Conservation (phyloP, 2,329 filamentous ascomycete species). For the Penicillium expansum region DNA sequence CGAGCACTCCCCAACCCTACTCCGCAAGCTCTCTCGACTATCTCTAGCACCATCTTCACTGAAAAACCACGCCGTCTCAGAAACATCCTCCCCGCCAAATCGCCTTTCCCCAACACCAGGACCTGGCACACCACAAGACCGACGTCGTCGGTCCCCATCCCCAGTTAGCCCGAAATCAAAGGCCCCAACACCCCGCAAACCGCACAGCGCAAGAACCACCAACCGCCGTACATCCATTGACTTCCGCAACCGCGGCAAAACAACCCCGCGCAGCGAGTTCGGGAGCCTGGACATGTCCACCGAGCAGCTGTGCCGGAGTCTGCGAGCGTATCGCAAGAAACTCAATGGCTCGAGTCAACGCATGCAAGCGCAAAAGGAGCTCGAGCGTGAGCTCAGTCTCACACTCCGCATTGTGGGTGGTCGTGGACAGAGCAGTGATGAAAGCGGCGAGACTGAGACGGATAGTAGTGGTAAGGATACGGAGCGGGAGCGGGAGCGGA, state of each 20-base stretch:
- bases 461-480: constrained; percentile 42
- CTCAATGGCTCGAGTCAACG: constrained; percentile 50
- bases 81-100: constrained; percentile 33
- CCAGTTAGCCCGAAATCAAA: constrained; percentile 38
- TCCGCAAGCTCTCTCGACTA: constrained; percentile 56
- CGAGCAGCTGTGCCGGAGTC: constrained; percentile 56
- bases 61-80: constrained; percentile 32
- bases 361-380: constrained; percentile 52
- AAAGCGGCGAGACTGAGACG: constrained; percentile 36
- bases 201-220: constrained; percentile 28
- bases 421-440: constrained; percentile 30
- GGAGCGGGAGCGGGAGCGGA: constrained; percentile 33
- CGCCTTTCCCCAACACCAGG: constrained; percentile 33
- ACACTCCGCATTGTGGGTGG: constrained; percentile 37
- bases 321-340: constrained; percentile 60
- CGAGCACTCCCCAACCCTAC: constrained; percentile 49
- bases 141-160: constrained; percentile 38
- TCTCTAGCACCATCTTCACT: constrained; percentile 42
- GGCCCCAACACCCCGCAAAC: constrained; percentile 27
- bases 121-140: constrained; percentile 26
- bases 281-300: constrained; percentile 53
- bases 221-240: constrained; percentile 51
- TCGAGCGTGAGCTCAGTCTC: constrained; percentile 56
- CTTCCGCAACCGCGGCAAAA: constrained; percentile 48
- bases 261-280: constrained; percentile 39